Conservation (phyloP, 495 filamentous ascomycete genomes). For the Trichocladium antarcticum region DNA sequence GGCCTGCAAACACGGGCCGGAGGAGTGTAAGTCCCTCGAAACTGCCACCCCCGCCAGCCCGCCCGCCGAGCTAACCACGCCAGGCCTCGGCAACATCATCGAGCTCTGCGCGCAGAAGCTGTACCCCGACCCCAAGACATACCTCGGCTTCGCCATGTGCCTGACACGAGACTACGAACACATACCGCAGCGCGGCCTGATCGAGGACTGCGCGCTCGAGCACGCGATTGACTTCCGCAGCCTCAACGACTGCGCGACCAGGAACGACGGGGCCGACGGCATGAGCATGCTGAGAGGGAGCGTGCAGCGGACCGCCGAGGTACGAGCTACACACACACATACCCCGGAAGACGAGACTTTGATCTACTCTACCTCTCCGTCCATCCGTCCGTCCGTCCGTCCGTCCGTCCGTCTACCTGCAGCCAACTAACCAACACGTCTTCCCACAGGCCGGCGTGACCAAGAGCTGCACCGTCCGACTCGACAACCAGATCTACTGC, state of each 20-base stretch:
- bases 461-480: constrained; percentile 78
- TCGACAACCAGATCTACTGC: constrained; percentile 71
- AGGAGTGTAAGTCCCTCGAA: constrained; percentile 53
- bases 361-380: no score
- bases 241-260: constrained; percentile 61
- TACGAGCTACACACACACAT: constrained; percentile 13
- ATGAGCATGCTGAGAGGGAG: constrained; percentile 64
- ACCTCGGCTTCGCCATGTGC: constrained; percentile 85
- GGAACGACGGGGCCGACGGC: constrained; percentile 50
- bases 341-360: no score
- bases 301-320: constrained; percentile 53
- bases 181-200: constrained; percentile 62
- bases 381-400: no score
- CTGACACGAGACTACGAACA: constrained; percentile 56
- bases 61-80: background rate
- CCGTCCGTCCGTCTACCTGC: no score
- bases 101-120: constrained; percentile 77
- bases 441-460: constrained; percentile 53
- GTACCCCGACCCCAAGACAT: constrained; percentile 73
- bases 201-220: constrained; percentile 77
- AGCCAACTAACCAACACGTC: no score
- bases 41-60: background rate
- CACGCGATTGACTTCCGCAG: constrained; percentile 77
- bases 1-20: constrained; percentile 75
- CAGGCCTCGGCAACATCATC: constrained; percentile 79